phyloP scores from a whole-genome alignment of 768 basidiomycete species.

The Ramaria rubella region DNA sequence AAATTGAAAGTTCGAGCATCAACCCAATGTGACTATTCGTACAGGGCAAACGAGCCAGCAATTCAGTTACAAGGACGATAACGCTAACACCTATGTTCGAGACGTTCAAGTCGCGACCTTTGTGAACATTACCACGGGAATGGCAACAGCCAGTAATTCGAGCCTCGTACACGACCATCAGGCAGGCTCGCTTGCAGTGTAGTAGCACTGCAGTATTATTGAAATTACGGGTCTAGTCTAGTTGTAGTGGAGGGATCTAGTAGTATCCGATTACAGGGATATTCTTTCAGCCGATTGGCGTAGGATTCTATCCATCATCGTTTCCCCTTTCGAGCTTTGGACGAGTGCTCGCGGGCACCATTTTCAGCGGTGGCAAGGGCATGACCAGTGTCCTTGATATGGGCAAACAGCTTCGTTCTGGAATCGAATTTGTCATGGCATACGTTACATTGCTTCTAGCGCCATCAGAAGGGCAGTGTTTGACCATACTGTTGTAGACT shows the following conservation, averaged over 20 bases:
- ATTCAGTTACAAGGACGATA: background rate
- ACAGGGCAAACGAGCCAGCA: background rate
- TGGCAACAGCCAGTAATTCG: background rate
- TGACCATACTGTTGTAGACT: background rate
- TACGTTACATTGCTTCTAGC: slow-evolving; percentile 51
- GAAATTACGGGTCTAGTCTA: background rate
- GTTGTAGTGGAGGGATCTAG: no score
- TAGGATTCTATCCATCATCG: background rate
- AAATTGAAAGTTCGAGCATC: background rate
- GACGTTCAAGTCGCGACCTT: background rate
- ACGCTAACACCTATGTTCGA: background rate
- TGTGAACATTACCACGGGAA: background rate
- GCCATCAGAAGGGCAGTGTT: slow-evolving; percentile 18
- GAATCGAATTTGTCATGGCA: slow-evolving; percentile 59
- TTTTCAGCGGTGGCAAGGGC: slow-evolving; percentile 42
- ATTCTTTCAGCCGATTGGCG: no score
- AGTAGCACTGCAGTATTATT: background rate
- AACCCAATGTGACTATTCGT: background rate
- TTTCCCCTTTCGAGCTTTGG: background rate
- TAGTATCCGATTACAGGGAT: no score
- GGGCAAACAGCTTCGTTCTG: slow-evolving; percentile 68
- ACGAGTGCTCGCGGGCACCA: slow-evolving; percentile 4
- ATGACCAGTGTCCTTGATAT: slow-evolving; percentile 67
- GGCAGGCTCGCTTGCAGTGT: background rate
- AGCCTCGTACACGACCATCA: background rate